A percentile compares a stretch with the other conserved stretches of the same genome.
These are phyloP conservation scores for Pestalotiopsis sp. DNA, from an alignment of 2,329 filamentous ascomycete species.

Conservation along the genomic window DNA sequence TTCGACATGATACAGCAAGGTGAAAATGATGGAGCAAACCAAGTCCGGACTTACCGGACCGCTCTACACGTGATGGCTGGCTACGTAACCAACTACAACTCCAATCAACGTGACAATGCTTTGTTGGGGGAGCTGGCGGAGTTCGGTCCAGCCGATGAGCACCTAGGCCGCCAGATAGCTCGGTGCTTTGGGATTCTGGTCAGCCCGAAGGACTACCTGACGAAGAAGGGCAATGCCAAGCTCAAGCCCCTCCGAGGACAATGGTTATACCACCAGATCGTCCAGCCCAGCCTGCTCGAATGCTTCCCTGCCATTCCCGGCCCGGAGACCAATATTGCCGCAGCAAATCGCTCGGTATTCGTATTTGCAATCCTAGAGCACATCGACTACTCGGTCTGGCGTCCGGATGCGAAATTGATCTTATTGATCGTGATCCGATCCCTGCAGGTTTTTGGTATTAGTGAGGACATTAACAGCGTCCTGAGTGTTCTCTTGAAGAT, in stretches of 20 bases:
- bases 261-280: slow-evolving; percentile 29
- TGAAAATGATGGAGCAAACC: not conserved
- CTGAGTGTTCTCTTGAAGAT: slow-evolving; percentile 51
- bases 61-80: slow-evolving; percentile 33
- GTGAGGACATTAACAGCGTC: slow-evolving; percentile 48
- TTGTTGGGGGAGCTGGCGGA: slow-evolving; percentile 24
- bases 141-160: slow-evolving; percentile 16
- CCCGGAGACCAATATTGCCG: slow-evolving; percentile 24
- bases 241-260: slow-evolving; percentile 26
- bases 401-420: slow-evolving; percentile 50
- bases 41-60: slow-evolving; percentile 16
- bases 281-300: slow-evolving; percentile 38
- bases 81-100: slow-evolving; percentile 29
- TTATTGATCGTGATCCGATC: slow-evolving; percentile 52
- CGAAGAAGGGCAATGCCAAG: slow-evolving; percentile 27
- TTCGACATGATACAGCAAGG: not conserved
- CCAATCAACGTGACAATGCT: slow-evolving; percentile 16
- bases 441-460: slow-evolving; percentile 42
- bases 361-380: slow-evolving; percentile 52
- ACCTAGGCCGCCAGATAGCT: slow-evolving; percentile 28
- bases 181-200: slow-evolving; percentile 29
- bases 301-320: slow-evolving; percentile 37
- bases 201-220: slow-evolving; percentile 29
- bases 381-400: slow-evolving; percentile 53
- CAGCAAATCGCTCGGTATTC: slow-evolving; percentile 47